A percentile compares a stretch with the other conserved stretches of the same genome.
phyloP scores from a whole-genome alignment of 768 basidiomycete species.

The Mycena filopes region DNA sequence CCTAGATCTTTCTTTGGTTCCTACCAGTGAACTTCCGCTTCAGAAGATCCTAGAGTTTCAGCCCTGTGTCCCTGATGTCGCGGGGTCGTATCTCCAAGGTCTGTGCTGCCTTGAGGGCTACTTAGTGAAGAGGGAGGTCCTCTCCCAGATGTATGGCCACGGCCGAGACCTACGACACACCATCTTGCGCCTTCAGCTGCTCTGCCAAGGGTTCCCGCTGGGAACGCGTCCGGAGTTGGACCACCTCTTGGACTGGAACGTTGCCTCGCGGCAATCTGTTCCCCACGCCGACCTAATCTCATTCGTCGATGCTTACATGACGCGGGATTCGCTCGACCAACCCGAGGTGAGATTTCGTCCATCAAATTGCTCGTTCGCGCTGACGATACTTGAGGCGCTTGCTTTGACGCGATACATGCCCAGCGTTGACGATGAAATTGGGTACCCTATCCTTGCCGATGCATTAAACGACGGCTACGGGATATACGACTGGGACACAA shows the following conservation, averaged over 20 bases:
- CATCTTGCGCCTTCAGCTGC: conserved; percentile 71
- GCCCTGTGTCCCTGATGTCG: conserved; percentile 63
- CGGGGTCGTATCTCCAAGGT: conserved; percentile 74
- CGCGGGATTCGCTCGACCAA: conserved; percentile 45
- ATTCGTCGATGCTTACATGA: conserved; percentile 63
- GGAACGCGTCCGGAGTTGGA: conserved; percentile 16
- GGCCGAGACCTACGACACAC: conserved; percentile 71
- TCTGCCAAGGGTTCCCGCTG: conserved; percentile 44
- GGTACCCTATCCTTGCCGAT: conserved; percentile 52
- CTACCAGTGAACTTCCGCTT: conserved; percentile 77
- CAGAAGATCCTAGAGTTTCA: conserved; percentile 77
- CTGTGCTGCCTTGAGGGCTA: conserved; percentile 69
- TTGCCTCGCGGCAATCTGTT: conserved; percentile 20
- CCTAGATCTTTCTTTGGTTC: conserved; percentile 74
- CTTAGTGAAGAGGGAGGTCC: conserved; percentile 50
- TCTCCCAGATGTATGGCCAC: conserved; percentile 58
- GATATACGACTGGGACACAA: conserved; percentile 55
- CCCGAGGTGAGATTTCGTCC: conserved; percentile 51
- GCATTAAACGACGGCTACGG: conserved; percentile 43
- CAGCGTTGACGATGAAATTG: conserved; percentile 67
- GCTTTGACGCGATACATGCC: conserved; percentile 47
- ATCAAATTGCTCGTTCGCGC: conserved; percentile 1
- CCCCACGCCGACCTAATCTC: conserved; percentile 59
- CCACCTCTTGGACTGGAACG: conserved; percentile 34
- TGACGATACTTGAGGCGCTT: conserved; percentile 38